Percentiles rank a stretch among this genome's conserved stretches.
Conservation (phyloP, 2,329 filamentous ascomycete genomes). For the Thelonectria discophora region DNA sequence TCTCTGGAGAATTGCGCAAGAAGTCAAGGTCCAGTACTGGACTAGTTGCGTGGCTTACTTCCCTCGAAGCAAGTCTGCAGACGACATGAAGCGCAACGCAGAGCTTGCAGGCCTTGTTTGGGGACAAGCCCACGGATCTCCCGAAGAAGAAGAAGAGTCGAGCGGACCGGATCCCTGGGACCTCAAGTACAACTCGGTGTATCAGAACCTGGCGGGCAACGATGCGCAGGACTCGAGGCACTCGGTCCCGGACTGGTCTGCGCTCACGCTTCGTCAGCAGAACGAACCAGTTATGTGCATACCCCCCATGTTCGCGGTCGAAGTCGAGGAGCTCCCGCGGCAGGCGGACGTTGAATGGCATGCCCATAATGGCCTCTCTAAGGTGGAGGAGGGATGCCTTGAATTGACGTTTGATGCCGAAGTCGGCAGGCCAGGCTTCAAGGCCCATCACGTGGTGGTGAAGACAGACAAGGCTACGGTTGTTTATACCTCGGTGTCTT, state of each 20-base stretch:
- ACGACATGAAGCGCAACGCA: slow-evolving; percentile 48
- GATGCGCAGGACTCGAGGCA: slow-evolving; percentile 38
- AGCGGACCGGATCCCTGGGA: slow-evolving; percentile 74
- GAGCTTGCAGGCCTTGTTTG: slow-evolving; percentile 58
- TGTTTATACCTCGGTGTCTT: slow-evolving; percentile 45
- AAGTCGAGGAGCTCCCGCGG: slow-evolving; percentile 81
- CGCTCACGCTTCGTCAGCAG: slow-evolving; percentile 50
- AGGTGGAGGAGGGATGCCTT: slow-evolving; percentile 41
- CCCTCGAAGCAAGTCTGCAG: slow-evolving; percentile 48
- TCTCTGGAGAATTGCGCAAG: slow-evolving; percentile 81
- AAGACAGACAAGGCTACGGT: slow-evolving; percentile 32
- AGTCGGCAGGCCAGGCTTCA: slow-evolving; percentile 38
- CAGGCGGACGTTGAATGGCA: slow-evolving; percentile 85
- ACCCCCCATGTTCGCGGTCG: slow-evolving; percentile 77
- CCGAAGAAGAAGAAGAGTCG: slow-evolving; percentile 58
- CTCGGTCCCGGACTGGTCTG: slow-evolving; percentile 61
- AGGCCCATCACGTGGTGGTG: slow-evolving; percentile 43
- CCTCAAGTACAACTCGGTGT: slow-evolving; percentile 64
- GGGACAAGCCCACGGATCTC: slow-evolving; percentile 54
- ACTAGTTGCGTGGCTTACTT: slow-evolving; percentile 80
- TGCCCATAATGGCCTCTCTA: slow-evolving; percentile 67
- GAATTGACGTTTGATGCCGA: slow-evolving; percentile 37
- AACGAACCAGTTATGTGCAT: slow-evolving; percentile 49
- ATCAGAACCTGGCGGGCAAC: slow-evolving; percentile 52
- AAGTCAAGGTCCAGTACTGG: slow-evolving; percentile 79